Evolutionary conservation across 352 stramenopile genomes (phyloP).

Genomic region (Phytophthora chlamydospora): DNA sequence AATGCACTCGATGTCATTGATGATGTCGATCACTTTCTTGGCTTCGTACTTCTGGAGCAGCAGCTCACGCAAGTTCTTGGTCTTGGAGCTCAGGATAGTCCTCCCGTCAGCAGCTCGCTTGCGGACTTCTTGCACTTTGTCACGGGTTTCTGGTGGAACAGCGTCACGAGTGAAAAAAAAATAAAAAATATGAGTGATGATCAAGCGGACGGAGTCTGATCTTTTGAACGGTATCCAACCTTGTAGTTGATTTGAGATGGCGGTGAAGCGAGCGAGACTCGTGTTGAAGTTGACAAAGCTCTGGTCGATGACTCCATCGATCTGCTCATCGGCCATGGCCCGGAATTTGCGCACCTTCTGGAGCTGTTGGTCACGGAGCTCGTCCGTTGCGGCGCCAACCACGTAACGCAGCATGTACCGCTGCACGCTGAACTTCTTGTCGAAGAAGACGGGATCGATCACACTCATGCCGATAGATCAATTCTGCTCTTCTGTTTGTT

Average conservation of each 20-base stretch:
- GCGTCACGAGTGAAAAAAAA: too few relatives aligned
- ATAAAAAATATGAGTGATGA: background rate
- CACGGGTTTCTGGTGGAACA: conserved; percentile 59
- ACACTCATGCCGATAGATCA: conserved; percentile 43
- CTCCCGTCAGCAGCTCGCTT: conserved; percentile 79
- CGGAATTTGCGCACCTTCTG: conserved; percentile 64
- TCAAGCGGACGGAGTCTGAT: too few relatives aligned
- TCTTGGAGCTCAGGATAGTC: conserved; percentile 84
- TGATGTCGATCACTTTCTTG: conserved; percentile 85
- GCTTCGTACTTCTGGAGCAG: conserved; percentile 84
- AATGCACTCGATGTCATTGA: conserved; percentile 86
- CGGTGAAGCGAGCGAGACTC: conserved; percentile 78
- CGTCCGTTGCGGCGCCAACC: conserved; percentile 68
- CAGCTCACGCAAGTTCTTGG: conserved; percentile 80
- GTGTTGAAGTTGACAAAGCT: conserved; percentile 89
- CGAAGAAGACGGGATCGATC: conserved; percentile 82
- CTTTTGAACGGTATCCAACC: conserved; percentile 31
- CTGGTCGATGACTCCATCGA: conserved; percentile 82
- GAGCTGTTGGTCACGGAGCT: conserved; percentile 73
- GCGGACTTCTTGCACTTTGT: conserved; percentile 70
- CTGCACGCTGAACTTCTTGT: conserved; percentile 84
- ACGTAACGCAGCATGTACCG: conserved; percentile 86
- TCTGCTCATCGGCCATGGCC: conserved; percentile 75
- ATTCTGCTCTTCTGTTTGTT: background rate
- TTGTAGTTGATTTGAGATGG: conserved; percentile 81